These are phyloP conservation scores for Phytophthora cryptogea DNA, from an alignment of 352 stramenopile genomes.

Conservation along the genomic window DNA sequence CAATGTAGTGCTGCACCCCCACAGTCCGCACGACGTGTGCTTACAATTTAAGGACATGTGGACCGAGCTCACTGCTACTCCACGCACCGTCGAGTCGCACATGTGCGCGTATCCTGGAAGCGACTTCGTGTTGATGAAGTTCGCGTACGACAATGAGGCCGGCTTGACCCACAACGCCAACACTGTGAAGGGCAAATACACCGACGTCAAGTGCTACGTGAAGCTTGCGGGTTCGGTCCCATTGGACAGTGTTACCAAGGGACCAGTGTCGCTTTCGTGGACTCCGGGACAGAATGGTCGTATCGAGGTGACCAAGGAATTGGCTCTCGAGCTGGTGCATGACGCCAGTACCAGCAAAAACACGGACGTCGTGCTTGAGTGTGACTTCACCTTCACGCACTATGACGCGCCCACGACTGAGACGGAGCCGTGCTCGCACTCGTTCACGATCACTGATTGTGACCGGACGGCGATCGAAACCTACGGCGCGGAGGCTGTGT, in stretches of 20 bases:
- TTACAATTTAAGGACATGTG: constrained; percentile 19
- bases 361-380: constrained; percentile 11
- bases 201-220: constrained; percentile 32
- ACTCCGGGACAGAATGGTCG: neutral
- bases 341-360: constrained; percentile 7
- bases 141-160: constrained; percentile 18
- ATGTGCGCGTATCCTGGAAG: constrained; percentile 26
- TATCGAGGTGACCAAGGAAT: constrained; percentile 17
- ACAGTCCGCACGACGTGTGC: constrained; percentile 26
- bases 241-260: neutral
- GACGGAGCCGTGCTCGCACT: constrained; percentile 6
- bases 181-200: constrained; percentile 30
- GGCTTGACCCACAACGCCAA: constrained; percentile 1
- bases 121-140: constrained; percentile 25
- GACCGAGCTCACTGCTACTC: constrained; percentile 9
- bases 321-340: constrained; percentile 15
- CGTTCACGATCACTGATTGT: constrained; percentile 18
- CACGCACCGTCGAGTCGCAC: constrained; percentile 7
- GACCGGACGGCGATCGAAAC: constrained; percentile 8
- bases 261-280: neutral
- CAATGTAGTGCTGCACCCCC: constrained; percentile 39
- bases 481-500: constrained; percentile 2
- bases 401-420: constrained; percentile 1
- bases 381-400: constrained; percentile 24
- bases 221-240: constrained; percentile 8